Evolutionary conservation across 441 rosid species (phyloP), one percentile per base, ranked within the genome.

Genomic region (Geranium incanum): DNA sequence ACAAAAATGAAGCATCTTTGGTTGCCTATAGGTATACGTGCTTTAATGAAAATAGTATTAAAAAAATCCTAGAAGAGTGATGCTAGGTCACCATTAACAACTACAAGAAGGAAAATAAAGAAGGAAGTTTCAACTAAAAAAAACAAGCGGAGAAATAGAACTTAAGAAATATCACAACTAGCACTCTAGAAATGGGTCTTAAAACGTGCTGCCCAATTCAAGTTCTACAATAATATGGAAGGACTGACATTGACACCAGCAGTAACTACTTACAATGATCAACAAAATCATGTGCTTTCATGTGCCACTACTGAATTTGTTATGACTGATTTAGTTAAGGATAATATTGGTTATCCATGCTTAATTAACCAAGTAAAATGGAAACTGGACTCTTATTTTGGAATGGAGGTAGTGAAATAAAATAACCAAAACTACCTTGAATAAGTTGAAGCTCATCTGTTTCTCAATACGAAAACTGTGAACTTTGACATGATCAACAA

Each of bases 401-500:
- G 33, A 28, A 28, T 28, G 33, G 33, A 28, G 33, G 33, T 65
- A 60, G 23, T 6, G 15, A 62, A 19, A 69, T 45, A 28, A 8
- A 71, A 16, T 23, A 28, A 19, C 28, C 1, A 28, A 39, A 6
- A 73, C 33, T 81, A 88, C 94, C 94, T 88, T 87, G 77, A 89
- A 87, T 66, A 77, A 75, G 70, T 78, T 82, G 70, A 89, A 89
- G 33, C 81, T 74, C 68, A 72, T 87, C 79, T 87, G 94, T 71
- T 87, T 88, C 83, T 83, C 88, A 79, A 88, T 85, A 16, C 89
- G 87, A 74, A 88, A 87, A 74, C 88, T 87, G 59, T 76, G 85
- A 74, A 87, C 91, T 86, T 87, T 88, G 50, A 85, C 91, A 82
- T 88, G 94, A 79, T 88, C 89, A 70, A 88, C 94, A 76, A 88